phyloP scores from a whole-genome alignment of 2,329 filamentous ascomycete genomes.

The Monilinia polystroma region DNA sequence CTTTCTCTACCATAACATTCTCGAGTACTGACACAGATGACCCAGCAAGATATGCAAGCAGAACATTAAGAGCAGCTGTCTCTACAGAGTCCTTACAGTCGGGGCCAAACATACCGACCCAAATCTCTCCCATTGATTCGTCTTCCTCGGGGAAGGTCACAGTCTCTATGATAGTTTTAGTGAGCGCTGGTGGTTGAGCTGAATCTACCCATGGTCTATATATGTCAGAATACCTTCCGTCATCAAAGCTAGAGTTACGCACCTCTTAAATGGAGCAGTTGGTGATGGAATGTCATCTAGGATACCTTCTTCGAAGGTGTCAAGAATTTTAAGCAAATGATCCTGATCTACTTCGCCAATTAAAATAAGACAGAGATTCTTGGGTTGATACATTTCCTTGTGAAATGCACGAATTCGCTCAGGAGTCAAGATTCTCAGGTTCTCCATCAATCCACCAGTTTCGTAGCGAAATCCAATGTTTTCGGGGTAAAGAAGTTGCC shows the following conservation, averaged over 20 bases:
- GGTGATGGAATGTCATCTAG: constrained; percentile 75
- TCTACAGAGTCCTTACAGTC: constrained; percentile 68
- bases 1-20: constrained; percentile 87
- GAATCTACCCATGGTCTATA: constrained; percentile 84
- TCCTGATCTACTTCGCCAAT: constrained; percentile 88
- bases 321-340: constrained; percentile 76
- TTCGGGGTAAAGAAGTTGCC: constrained; percentile 80
- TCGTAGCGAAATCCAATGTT: constrained; percentile 93
- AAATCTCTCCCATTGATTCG: constrained; percentile 85
- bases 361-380: constrained; percentile 87
- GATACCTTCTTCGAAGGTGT: constrained; percentile 86
- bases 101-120: constrained; percentile 84
- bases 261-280: constrained; percentile 68
- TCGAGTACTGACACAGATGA: constrained; percentile 92
- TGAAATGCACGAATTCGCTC: constrained; percentile 95
- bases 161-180: constrained; percentile 69
- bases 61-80: constrained; percentile 72
- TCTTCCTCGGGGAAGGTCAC: constrained; percentile 96
- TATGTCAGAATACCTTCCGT: constrained; percentile 23
- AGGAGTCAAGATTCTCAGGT: constrained; percentile 78
- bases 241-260: constrained; percentile 6
- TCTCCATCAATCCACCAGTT: constrained; percentile 96
- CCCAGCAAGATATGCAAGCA: constrained; percentile 84
- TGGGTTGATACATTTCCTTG: constrained; percentile 95
- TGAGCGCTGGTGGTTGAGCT: constrained; percentile 69